phyloP scores from a whole-genome alignment of 1,284 basidiomycete species.

The Phellinidium pouzarii region DNA sequence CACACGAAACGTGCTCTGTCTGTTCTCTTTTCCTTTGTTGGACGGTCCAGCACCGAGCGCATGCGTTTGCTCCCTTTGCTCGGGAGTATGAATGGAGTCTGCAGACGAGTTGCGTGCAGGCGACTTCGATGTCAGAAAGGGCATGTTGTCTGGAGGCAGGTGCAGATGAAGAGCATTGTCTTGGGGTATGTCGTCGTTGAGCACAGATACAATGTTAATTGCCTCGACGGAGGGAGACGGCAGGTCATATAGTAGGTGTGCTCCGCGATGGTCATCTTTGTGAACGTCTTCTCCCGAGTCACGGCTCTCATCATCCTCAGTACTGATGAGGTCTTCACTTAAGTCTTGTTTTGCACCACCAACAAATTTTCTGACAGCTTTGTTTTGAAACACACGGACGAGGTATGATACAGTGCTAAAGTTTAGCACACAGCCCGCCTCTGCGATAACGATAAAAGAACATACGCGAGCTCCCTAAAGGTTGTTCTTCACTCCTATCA shows the following conservation, averaged over 20 bases:
- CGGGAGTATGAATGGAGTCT: neutral
- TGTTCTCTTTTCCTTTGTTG: neutral
- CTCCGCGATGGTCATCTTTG: neutral
- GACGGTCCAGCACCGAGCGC: neutral
- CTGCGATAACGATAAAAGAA: too few relatives aligned
- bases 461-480: too few relatives aligned
- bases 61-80: neutral
- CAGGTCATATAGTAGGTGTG: conserved; percentile 2
- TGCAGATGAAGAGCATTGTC: conserved; percentile 8
- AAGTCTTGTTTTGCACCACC: neutral
- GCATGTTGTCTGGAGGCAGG: neutral
- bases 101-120: neutral
- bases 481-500: too few relatives aligned
- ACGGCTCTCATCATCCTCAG: neutral
- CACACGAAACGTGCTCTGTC: conserved; percentile 29
- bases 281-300: neutral
- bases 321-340: neutral
- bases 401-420: too few relatives aligned
- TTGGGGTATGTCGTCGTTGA: neutral
- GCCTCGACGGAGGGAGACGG: neutral
- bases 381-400: too few relatives aligned
- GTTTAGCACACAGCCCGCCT: too few relatives aligned
- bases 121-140: neutral
- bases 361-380: too few relatives aligned
- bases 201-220: neutral